Evolutionary conservation across 352 stramenopile genomes (phyloP), one percentile per base, ranked within the genome.

Genomic region (Thalassiosira hispida): DNA sequence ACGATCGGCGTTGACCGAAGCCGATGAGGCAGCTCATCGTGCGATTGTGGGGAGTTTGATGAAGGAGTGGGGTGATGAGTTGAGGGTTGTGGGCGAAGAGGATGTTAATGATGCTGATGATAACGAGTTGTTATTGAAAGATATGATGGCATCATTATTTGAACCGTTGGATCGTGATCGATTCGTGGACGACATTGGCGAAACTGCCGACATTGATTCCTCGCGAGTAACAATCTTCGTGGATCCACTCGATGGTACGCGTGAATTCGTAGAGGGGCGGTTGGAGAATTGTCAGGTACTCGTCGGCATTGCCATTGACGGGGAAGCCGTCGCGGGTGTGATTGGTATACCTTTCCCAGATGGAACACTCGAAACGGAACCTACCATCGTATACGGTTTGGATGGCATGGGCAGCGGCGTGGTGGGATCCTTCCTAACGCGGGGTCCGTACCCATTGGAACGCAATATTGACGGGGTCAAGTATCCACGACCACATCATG

Each of bases 41-140:
- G 63, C 69, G 29, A 84, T 88, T 60, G 31, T 84, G 1, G 47
- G 46, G 18, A 12, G 52, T 2, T 44, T 88, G 27, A 46, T 65
- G 38, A 0, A 3, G 11, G 33, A 46, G 33, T 86, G 79, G 69
- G 73, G 78, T 12, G 23, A 25, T 2, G 31, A n/a, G 25, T 61
- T 88, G 23, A 22, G 9, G 31, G 85, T 88, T 64, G 51, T 88
- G 2, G 77, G 78, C 29, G 81, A 88, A 69, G 81, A 88, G 67
- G 77, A 82, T 8, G 8, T 3, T 38, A 8, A 8, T 55, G 60
- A 57, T 1, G 33, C 3, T 38, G 31, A 8, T 55, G 60, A 57
- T 1, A 35, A 62, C 44, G 68, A 72, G 3, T 22, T 40, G 8
- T 11, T 49, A 8, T 29, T n/a, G 14, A 47, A 64, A 7, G 20